Conservation (phyloP, 345 rosid genomes). For the Syzygium grande region DNA sequence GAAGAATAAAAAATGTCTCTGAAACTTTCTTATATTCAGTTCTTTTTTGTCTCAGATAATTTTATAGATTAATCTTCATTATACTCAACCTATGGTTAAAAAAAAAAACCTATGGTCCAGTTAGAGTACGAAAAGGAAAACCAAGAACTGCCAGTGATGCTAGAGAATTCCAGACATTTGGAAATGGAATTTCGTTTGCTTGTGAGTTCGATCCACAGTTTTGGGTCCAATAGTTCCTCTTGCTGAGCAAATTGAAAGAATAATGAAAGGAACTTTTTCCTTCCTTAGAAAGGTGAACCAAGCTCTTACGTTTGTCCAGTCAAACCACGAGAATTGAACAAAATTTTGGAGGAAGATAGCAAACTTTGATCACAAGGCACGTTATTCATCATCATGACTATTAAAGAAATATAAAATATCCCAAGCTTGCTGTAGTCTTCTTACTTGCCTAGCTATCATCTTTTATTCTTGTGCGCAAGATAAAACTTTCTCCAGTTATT, state of each 20-base stretch:
- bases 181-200: background rate
- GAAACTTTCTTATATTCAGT: too few relatives aligned
- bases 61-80: background rate
- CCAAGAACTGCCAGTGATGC: background rate
- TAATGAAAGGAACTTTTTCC: background rate
- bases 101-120: background rate
- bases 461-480: background rate
- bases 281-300: background rate
- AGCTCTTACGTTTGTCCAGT: background rate
- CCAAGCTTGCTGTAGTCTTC: background rate
- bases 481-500: background rate
- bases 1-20: background rate
- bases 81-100: background rate
- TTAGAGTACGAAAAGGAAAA: background rate
- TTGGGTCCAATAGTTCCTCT: background rate
- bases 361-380: background rate
- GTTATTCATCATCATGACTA: background rate
- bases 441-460: background rate
- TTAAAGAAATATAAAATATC: background rate
- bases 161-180: background rate
- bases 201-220: background rate
- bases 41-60: background rate
- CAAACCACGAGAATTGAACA: background rate
- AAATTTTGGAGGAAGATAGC: background rate
- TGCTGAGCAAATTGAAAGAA: background rate